Evolutionary conservation across 2,329 filamentous ascomycete genomes (phyloP).

Genomic region (Cadophora gregata): DNA sequence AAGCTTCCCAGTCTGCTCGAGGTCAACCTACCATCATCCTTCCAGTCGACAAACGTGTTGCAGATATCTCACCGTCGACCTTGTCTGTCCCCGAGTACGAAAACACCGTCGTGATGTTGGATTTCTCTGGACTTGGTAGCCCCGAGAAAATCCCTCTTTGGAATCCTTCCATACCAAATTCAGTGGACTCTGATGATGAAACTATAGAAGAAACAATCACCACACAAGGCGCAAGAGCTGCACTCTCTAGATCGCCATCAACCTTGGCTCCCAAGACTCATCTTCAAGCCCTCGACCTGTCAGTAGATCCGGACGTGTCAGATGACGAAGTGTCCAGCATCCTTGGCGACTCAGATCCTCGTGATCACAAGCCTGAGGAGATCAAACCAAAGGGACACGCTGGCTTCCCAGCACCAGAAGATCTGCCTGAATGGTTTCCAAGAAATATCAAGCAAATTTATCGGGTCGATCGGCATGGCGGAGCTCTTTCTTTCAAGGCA

Average conservation of each 20-base stretch:
- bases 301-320: background rate
- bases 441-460: constrained; percentile 30
- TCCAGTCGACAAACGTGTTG: background rate
- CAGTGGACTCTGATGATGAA: background rate
- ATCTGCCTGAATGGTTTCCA: constrained; percentile 29
- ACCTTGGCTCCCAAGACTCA: background rate
- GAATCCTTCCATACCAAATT: background rate
- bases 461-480: constrained; percentile 26
- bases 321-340: constrained; percentile 5
- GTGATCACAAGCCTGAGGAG: background rate
- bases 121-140: background rate
- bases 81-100: background rate
- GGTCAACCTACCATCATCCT: background rate
- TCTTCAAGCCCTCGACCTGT: constrained; percentile 3
- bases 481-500: constrained; percentile 28
- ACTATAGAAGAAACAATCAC: constrained; percentile 18
- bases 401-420: constrained; percentile 22
- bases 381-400: constrained; percentile 2
- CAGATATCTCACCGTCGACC: background rate
- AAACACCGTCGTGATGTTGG: background rate
- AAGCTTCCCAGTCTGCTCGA: background rate
- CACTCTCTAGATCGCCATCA: background rate
- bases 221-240: constrained; percentile 8
- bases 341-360: constrained; percentile 9
- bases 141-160: background rate